These are phyloP conservation scores for Pisolithus microcarpus DNA, from an alignment of 768 basidiomycete species.

Conservation along the genomic window DNA sequence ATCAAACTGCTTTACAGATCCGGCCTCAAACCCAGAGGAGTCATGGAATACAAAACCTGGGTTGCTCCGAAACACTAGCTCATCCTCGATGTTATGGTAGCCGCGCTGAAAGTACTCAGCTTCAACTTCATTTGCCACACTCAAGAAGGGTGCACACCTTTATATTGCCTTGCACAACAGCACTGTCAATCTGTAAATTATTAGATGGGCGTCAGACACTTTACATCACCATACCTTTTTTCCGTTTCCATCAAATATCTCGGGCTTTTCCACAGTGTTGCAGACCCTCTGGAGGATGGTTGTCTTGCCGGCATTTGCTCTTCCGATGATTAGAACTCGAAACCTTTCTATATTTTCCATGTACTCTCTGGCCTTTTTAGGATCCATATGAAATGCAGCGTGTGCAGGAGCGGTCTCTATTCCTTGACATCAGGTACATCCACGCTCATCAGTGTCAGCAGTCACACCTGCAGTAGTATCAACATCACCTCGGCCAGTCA, in stretches of 20 bases:
- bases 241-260: slow-evolving; percentile 16
- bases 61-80: slow-evolving; percentile 26
- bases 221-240: slow-evolving; percentile 8
- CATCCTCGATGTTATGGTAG: slow-evolving; percentile 25
- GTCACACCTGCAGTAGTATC: no score
- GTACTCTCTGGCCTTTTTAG: not conserved
- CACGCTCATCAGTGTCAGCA: no score
- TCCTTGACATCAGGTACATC: no score
- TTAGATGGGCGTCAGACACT: not conserved
- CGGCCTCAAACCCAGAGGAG: slow-evolving; percentile 37
- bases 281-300: slow-evolving; percentile 33
- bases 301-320: slow-evolving; percentile 36
- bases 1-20: slow-evolving; percentile 22
- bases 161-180: not conserved
- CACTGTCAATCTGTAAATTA: not conserved
- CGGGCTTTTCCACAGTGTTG: slow-evolving; percentile 30
- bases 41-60: slow-evolving; percentile 35
- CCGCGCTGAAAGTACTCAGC: slow-evolving; percentile 12
- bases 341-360: slow-evolving; percentile 13
- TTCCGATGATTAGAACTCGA: slow-evolving; percentile 34
- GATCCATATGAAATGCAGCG: not conserved
- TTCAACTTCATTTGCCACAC: not conserved
- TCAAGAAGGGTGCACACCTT: not conserved
- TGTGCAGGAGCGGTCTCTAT: no score
- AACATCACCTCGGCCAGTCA: no score